Base-by-base conservation (phyloP, 1,139 yeast genomes). In the Kodamaea ohmeri region DNA sequence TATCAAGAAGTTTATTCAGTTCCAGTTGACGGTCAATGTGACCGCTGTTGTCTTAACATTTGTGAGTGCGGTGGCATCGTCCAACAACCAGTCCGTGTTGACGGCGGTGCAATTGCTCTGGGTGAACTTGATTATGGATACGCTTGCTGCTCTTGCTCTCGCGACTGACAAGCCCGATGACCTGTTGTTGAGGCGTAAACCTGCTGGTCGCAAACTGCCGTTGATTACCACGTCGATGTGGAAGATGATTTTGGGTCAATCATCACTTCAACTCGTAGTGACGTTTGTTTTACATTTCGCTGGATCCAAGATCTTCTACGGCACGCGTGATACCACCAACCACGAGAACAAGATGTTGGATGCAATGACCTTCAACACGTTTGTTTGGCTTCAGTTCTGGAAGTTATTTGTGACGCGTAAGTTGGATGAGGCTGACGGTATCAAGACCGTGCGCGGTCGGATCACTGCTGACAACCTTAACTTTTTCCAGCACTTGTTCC, bases 111-210 rank as follows among this genome's bases (percentile, higher is more conserved):
- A 92, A 64, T 76, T 92, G 52, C 72, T 92, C 48, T 92, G 99
- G 99, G 97, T 92, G 36, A 92, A 92, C 61, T 72, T 92, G 61
- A 92, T 92, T 54, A 92, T 92, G 99, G 99, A 92, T 61, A 92
- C 98, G 0, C 75, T 92, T 48, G 99, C 98, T 4, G 98, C 99
- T 2, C 72, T 92, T 52, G 99, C 98, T 0, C 73, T 92, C 49
- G 99, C 99, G 3, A 92, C 99, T 5, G 99, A 92, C 60, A 92
- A 94, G 51, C 98, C 98, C 0, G 89, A 87, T 51, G 86, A 82
- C 36, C 74, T 81, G 29, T 80, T 87, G 35, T 71, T 92, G 54
- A 78, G 84, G 47, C 74, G 89, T 42, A 82, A 78, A 56, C 99
- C 98, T 1, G 90, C 85, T 34, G 94, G 95, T 32, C 75, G 97